Percentiles rank a stretch among this genome's conserved stretches.
Conservation (phyloP, 1,284 basidiomycete genomes). For the Taiwanofungus camphoratus region DNA sequence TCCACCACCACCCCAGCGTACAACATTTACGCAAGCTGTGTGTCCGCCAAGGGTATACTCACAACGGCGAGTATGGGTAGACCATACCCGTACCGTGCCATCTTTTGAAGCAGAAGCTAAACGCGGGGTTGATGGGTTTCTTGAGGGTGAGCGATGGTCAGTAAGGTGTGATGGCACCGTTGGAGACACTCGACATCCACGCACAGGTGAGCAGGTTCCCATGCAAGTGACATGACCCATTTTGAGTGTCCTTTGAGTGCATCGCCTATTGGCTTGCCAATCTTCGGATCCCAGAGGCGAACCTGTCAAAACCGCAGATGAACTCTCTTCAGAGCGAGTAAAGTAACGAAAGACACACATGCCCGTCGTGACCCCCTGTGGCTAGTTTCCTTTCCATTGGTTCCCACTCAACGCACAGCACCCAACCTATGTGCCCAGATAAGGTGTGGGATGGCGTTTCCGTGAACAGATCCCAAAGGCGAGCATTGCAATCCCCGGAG, state of each 20-base stretch:
- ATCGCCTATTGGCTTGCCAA: constrained; percentile 79
- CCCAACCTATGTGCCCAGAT: constrained; percentile 91
- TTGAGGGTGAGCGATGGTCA: constrained; percentile 29
- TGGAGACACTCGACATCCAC: constrained; percentile 16
- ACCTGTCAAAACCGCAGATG: constrained; percentile 38
- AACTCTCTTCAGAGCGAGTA: neutral
- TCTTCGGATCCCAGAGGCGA: constrained; percentile 86
- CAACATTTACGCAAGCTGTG: constrained; percentile 90
- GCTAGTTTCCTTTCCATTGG: constrained; percentile 85
- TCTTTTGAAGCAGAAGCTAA: constrained; percentile 96
- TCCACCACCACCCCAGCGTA: constrained; percentile 89
- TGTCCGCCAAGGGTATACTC: constrained; percentile 93
- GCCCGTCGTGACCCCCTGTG: constrained; percentile 88
- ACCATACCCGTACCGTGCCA: constrained; percentile 93
- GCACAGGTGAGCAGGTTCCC: constrained; percentile 93
- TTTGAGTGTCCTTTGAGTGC: constrained; percentile 90
- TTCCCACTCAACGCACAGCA: constrained; percentile 97
- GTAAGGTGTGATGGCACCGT: neutral
- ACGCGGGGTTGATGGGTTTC: constrained; percentile 72
- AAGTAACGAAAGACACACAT: constrained; percentile 41
- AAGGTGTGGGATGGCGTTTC: constrained; percentile 90
- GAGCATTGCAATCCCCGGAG: constrained; percentile 89
- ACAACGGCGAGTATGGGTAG: constrained; percentile 61
- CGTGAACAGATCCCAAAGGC: constrained; percentile 92
- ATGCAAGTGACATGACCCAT: constrained; percentile 95